Evolutionary conservation across 1,139 yeast genomes (phyloP).

Genomic region (Geotrichum cucujoidarum): DNA sequence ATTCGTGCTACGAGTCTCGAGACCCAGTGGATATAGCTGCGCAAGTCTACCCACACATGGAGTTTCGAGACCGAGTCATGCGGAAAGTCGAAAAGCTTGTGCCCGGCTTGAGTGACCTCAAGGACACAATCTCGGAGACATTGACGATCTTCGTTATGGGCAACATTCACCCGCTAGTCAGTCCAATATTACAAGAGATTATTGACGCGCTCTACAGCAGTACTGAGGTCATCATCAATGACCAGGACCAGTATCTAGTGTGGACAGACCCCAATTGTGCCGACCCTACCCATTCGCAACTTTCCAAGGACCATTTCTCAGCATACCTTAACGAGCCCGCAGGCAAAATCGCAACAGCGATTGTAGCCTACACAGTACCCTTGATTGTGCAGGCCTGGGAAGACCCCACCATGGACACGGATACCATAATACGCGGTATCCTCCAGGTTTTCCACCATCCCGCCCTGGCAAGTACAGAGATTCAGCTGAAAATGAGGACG

Average conservation of each 20-base stretch:
- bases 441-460: conserved; percentile 29
- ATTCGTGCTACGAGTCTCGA: background rate
- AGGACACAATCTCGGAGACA: conserved; percentile 27
- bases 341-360: conserved; percentile 47
- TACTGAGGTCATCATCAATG: conserved; percentile 25
- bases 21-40: conserved; percentile 17
- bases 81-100: conserved; percentile 23
- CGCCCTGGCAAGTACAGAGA: conserved; percentile 20
- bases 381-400: conserved; percentile 39
- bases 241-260: conserved; percentile 28
- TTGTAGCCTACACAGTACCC: conserved; percentile 49
- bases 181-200: conserved; percentile 25
- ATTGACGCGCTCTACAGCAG: conserved; percentile 24
- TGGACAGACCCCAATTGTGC: conserved; percentile 25
- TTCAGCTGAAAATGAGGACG: conserved; percentile 25
- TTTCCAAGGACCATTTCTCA: conserved; percentile 30
- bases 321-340: conserved; percentile 37
- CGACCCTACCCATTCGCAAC: conserved; percentile 29
- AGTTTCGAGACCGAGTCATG: conserved; percentile 26
- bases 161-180: conserved; percentile 27
- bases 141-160: conserved; percentile 27
- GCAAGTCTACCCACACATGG: conserved; percentile 25
- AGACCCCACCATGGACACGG: conserved; percentile 20
- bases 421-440: conserved; percentile 20
- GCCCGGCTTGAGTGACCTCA: conserved; percentile 24